Evolutionary conservation across 129 eudicot species (phyloP), one percentile per base, ranked within the genome.

Genomic region (Sambucus nigra): DNA sequence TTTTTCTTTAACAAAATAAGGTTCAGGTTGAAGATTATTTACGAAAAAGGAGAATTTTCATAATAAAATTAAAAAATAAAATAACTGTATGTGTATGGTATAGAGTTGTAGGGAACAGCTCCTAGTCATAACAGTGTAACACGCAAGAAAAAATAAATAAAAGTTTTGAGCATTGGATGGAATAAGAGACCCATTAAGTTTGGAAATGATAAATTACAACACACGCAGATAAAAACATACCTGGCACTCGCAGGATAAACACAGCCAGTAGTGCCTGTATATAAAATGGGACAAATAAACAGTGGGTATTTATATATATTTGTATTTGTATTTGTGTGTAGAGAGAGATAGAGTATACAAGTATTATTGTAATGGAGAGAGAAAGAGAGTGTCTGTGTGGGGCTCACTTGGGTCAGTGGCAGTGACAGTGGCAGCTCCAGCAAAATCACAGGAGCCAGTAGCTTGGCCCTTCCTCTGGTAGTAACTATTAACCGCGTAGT

Each of bases 401-500:
- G 28, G 61, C 86, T 77, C 31, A 88, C 96, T 88, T 10, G 96
- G 96, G 63, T 83, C 94, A 53, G 81, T 24, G 9, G 72, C 55
- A 47, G 51, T 23, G 10, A 77, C 47, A 47, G 55, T 29, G 51
- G 84, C 82, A 56, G 87, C 74, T 59, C 94, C 94, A 25, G 73
- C 57, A 58, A 88, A 88, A 25, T 63, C 83, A 67, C 96, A 88
- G 23, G 91, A 60, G 20, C 65, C 72, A 12, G 79, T 48, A 8
- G 74, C 51, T 53, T 77, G 94, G 57, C 79, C 80, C 27, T 83
- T 80, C 20, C 45, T 73, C 48, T 83, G 94, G 62, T 73, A 88
- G 47, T 68, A 88, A 60, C 91, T 83, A 71, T 88, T 88, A 13
- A 80, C 87, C 13, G 96, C 96, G 52, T 69, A 88, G 59, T 57